A percentile compares a stretch with the other conserved stretches of the same genome.
Evolutionary conservation across 1,284 basidiomycete species (phyloP).

Genomic region (Garcileccinum viscosum): DNA sequence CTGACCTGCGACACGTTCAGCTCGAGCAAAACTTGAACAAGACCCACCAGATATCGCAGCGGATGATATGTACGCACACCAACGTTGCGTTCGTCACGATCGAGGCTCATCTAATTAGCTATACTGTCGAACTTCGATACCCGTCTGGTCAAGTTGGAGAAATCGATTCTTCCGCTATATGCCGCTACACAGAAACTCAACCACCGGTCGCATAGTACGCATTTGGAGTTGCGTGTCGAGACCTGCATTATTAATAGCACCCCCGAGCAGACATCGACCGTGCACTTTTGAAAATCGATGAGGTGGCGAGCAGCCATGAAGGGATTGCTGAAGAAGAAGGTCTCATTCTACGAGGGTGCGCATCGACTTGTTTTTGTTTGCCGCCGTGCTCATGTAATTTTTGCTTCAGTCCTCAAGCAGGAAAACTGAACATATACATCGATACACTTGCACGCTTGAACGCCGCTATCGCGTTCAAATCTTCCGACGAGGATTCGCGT

Average conservation of each 20-base stretch:
- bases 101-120: slow-evolving; percentile 50
- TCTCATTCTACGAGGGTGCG: slow-evolving; percentile 75
- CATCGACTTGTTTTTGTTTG: slow-evolving; percentile 1
- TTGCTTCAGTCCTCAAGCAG: slow-evolving; percentile 64
- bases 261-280: slow-evolving; percentile 73
- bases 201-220: slow-evolving; percentile 68
- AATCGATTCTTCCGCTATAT: slow-evolving; percentile 79
- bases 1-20: slow-evolving; percentile 42
- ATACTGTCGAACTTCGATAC: slow-evolving; percentile 81
- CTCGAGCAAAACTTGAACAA: slow-evolving; percentile 86
- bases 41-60: slow-evolving; percentile 78
- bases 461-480: slow-evolving; percentile 78
- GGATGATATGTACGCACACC: slow-evolving; percentile 75
- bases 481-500: slow-evolving; percentile 59
- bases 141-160: slow-evolving; percentile 78
- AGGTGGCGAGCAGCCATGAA: slow-evolving; percentile 75
- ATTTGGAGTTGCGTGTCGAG: not conserved
- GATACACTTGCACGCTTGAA: slow-evolving; percentile 78
- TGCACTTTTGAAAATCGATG: slow-evolving; percentile 76
- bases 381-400: not conserved
- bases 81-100: not conserved
- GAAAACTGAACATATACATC: slow-evolving; percentile 67
- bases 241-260: slow-evolving; percentile 7
- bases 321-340: slow-evolving; percentile 80
- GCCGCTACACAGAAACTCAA: slow-evolving; percentile 77